Evolutionary conservation across 345 rosid genomes (phyloP), one percentile per base, ranked within the genome.

Genomic region (Eutrema heterophyllum): DNA sequence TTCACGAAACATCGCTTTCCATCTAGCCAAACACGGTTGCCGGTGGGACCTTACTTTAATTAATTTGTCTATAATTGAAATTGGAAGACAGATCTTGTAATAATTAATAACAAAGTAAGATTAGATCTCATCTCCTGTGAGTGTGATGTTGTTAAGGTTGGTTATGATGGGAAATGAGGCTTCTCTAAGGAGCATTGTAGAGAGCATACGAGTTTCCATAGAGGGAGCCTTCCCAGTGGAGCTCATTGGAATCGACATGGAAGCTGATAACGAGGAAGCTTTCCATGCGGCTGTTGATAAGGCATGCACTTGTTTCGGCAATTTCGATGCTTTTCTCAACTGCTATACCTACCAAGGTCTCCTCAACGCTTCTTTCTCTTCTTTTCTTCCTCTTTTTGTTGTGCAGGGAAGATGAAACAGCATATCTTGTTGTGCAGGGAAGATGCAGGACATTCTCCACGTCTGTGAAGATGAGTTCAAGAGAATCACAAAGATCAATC

Each of bases 11-110:
- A 83, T 92, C 57, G 97, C 99, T 50, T 63, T 85, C 66, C 86
- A 87, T 64, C 82, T 95, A 49, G 97, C 88, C 83, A 74, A 81
- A 61, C 85, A 75, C 8, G 96, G 96, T 39, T 95, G 98, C 92
- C 88, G 97, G 98, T 92, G 9, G 55, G 65, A 33, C 36, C 33
- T 30, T 2, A 2, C n/a, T n/a, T n/a, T n/a, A n/a, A n/a, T 30
- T 33, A 33, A 33, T 33, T 5, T 33, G 36, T 30, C 33, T 30
- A 21, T 21, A 21, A 21, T 21, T 21, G 21, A 21, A 21, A 21
- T 21, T 21, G 21, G 21, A 18, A 18, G 21, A 18, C 21, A 18
- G 21, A 21, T 21, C 21, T 21, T 21, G 21, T 21, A 21, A 21
- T 18, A 18, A 18, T 18, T 18, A 18, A 18, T 18, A 18, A 18